Evolutionary conservation across 306 rosid species (phyloP).

Genomic region (Pachyrhizus erosus): DNA sequence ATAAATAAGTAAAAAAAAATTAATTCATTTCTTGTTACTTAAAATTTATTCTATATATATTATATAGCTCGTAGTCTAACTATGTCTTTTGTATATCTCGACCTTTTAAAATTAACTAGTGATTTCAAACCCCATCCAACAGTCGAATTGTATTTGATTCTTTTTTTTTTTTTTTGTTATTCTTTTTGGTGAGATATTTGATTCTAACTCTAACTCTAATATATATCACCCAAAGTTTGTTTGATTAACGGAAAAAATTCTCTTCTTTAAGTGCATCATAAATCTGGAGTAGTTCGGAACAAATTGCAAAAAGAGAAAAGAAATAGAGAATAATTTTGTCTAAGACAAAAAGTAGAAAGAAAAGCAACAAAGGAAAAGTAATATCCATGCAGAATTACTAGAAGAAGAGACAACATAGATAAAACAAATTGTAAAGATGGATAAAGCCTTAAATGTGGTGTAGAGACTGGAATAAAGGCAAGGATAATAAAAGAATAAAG

Average conservation of each 20-base stretch:
- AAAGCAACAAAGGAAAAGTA: slow-evolving; percentile 54
- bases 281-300: not conserved
- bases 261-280: slow-evolving; percentile 12
- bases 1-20: too few relatives aligned
- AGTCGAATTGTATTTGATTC: not conserved
- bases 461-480: slow-evolving; percentile 59
- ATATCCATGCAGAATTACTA: slow-evolving; percentile 53
- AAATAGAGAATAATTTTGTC: slow-evolving; percentile 43
- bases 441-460: slow-evolving; percentile 64
- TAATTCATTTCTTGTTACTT: too few relatives aligned
- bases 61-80: not conserved
- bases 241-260: not conserved
- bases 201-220: not conserved
- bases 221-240: too few relatives aligned
- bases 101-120: not conserved
- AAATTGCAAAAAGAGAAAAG: slow-evolving; percentile 43
- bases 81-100: not conserved
- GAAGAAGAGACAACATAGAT: slow-evolving; percentile 66
- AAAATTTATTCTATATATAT: too few relatives aligned
- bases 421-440: slow-evolving; percentile 64
- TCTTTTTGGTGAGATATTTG: too few relatives aligned
- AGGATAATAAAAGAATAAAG: slow-evolving; percentile 81
- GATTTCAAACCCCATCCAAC: not conserved
- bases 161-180: too few relatives aligned
- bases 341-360: slow-evolving; percentile 48